These are phyloP conservation scores for Paraconiothyrium sp. DNA, from an alignment of 2,329 filamentous ascomycete genomes.

Conservation along the genomic window DNA sequence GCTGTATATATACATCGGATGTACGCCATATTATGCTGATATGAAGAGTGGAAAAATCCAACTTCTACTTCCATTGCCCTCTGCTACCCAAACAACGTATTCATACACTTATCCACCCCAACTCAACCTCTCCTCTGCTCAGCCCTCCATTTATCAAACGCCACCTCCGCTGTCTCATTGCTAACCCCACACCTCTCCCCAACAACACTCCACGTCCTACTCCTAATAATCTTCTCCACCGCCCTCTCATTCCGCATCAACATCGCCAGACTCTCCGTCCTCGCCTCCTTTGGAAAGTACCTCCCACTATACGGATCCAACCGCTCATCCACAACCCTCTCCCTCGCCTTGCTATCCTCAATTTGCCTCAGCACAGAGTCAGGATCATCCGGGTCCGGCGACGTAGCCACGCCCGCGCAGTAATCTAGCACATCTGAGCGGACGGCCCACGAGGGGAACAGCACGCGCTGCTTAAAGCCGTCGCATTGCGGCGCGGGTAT, in stretches of 20 bases:
- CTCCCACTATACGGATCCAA: conserved; percentile 90
- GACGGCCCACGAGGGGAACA: conserved; percentile 90
- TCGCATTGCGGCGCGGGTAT: conserved; percentile 73
- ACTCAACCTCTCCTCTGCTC: conserved; percentile 24
- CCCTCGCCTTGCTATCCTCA: conserved; percentile 74
- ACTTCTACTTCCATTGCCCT: neutral
- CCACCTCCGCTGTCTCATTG: conserved; percentile 55
- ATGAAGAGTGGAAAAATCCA: too few species aligned
- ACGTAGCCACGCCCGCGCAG: conserved; percentile 86
- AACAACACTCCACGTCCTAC: conserved; percentile 82
- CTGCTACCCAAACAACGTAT: conserved; percentile 1
- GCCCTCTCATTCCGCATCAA: conserved; percentile 78
- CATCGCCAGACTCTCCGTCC: conserved; percentile 80
- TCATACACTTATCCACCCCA: conserved; percentile 15
- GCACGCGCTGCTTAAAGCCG: conserved; percentile 76
- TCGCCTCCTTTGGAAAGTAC: conserved; percentile 80
- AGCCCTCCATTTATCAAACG: conserved; percentile 47
- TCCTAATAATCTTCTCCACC: conserved; percentile 81
- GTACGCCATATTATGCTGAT: too few species aligned
- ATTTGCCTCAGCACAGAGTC: conserved; percentile 74
- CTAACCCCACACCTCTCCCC: conserved; percentile 74
- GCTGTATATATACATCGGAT: too few species aligned
- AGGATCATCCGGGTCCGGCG: conserved; percentile 86
- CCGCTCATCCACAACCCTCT: conserved; percentile 83
- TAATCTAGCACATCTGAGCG: conserved; percentile 87